Evolutionary conservation across 179 eudicot genomes (phyloP), one percentile per base, ranked within the genome.

Genomic region (Heliamphora pulchella): DNA sequence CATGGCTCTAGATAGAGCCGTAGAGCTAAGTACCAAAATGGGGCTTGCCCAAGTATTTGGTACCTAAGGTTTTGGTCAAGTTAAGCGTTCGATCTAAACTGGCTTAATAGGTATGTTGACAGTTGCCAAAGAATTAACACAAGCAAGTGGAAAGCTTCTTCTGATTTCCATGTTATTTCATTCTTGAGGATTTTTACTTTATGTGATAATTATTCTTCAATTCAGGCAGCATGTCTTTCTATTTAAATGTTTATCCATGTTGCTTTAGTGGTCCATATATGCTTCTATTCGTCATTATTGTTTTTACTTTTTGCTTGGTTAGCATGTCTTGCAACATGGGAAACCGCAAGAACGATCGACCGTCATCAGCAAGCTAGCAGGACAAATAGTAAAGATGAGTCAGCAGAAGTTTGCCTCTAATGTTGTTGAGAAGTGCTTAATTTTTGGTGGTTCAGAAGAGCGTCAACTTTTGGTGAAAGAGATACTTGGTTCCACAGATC

Each of bases 381-480:
- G 94, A 51, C 91, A 89, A 75, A 86, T 89, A 17, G 94, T 90
- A 11, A 79, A 84, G 85, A 90, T 90, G 94, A 90, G 91, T 62
- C 88, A 85, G 78, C 31, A 31, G 31, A 31, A 31, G 31, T 31
- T 31, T 31, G 31, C 31, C 31, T 31, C 31, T 31, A 31, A 31
- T 31, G 31, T 31, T 31, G 31, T 31, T 31, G 31, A 31, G 31
- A 31, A 31, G 31, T 31, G 31, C 81, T 85, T 90, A 70, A 80
- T 81, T 78, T 90, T 81, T 67, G 90, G 91, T 50, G 82, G 84
- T 73, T 86, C 86, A 11, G 86, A 85, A 63, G 94, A 90, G 76
- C 90, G 90, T 18, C 89, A 89, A 80, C 79, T 85, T 67, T 46
- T 90, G 69, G 89, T 90, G 62, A 81, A 84, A 41, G 94, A 90